Evolutionary conservation across 2,329 filamentous ascomycete genomes (phyloP).

Genomic region (Aureobasidium sp.): DNA sequence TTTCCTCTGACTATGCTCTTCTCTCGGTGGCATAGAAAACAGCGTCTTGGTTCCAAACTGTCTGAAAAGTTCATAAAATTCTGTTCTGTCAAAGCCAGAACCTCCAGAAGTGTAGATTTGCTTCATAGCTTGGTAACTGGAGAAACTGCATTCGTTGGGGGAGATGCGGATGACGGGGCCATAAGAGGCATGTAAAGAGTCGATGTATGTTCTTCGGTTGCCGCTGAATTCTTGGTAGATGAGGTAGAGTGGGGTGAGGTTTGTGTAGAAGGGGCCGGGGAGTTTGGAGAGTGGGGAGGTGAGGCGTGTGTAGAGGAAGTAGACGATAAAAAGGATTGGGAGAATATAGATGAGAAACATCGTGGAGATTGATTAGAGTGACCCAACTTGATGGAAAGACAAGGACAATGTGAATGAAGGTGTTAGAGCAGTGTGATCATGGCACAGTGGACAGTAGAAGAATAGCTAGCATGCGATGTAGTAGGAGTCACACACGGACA

Average conservation of each 20-base stretch:
- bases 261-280: slow-evolving; percentile 22
- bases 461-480: neutral
- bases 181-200: slow-evolving; percentile 27
- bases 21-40: slow-evolving; percentile 13
- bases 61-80: slow-evolving; percentile 16
- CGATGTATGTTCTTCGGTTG: slow-evolving; percentile 30
- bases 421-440: neutral
- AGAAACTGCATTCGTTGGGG: slow-evolving; percentile 23
- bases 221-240: slow-evolving; percentile 30
- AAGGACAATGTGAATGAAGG: neutral
- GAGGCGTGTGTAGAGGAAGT: slow-evolving; percentile 7
- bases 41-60: slow-evolving; percentile 13
- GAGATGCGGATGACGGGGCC: slow-evolving; percentile 23
- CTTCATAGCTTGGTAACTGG: slow-evolving; percentile 20
- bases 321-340: neutral
- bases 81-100: slow-evolving; percentile 20
- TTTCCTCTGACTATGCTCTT: slow-evolving; percentile 9
- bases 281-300: slow-evolving; percentile 19
- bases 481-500: neutral
- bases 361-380: neutral
- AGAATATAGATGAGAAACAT: slow-evolving; percentile 6
- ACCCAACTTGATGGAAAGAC: neutral
- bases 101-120: slow-evolving; percentile 22
- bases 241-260: slow-evolving; percentile 21
- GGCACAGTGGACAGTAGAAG: neutral